These are phyloP conservation scores for Capsicum pubescens DNA, from an alignment of 257 asterid species.

Conservation along the genomic window DNA sequence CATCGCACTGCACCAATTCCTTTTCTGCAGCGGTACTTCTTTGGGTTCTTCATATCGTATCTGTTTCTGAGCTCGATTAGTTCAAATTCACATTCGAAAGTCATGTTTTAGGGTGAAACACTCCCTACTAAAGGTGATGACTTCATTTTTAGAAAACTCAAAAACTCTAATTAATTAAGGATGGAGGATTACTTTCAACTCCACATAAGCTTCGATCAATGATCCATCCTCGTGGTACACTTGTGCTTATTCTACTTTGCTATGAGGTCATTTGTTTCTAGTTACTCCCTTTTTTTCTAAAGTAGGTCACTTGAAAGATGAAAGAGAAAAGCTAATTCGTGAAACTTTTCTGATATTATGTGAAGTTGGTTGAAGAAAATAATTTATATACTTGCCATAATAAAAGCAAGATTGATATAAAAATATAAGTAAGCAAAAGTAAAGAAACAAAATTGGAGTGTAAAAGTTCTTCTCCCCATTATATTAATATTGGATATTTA, in stretches of 20 bases:
- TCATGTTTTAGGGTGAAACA: not conserved
- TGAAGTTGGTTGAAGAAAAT: not conserved
- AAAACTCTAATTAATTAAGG: not conserved
- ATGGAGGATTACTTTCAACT: not conserved
- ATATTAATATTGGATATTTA: too few species aligned
- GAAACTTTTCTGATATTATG: not conserved
- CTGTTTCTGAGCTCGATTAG: not conserved
- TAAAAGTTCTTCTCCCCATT: too few species aligned
- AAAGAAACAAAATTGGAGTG: too few species aligned
- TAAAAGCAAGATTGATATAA: not conserved
- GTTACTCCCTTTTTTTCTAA: not conserved
- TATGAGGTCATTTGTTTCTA: not conserved
- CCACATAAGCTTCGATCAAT: not conserved
- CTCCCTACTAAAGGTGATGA: rapidly evolving
- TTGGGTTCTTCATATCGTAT: too few species aligned
- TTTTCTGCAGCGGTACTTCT: too few species aligned
- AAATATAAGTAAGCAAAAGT: too few species aligned
- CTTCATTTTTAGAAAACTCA: not conserved
- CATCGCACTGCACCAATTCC: too few species aligned
- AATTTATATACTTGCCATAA: not conserved
- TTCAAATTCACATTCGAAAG: not conserved
- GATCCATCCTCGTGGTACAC: not conserved
- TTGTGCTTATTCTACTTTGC: not conserved
- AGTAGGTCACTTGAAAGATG: not conserved
- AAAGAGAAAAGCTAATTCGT: too few species aligned